phyloP scores from a whole-genome alignment of 2,329 filamentous ascomycete genomes.

The Colletotrichum tropicicola region DNA sequence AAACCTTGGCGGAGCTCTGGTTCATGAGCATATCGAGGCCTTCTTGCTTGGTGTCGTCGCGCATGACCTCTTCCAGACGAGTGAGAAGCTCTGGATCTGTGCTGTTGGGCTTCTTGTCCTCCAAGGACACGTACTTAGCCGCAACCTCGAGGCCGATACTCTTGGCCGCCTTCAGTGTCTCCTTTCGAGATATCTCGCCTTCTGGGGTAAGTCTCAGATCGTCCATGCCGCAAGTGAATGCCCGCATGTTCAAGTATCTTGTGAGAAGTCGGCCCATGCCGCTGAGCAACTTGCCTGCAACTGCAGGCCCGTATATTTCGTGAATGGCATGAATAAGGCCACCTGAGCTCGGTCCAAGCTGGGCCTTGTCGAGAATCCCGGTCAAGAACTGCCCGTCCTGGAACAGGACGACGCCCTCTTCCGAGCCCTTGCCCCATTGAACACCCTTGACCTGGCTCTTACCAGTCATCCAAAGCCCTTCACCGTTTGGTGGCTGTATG shows the following conservation, averaged over 20 bases:
- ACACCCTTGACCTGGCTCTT: slow-evolving; percentile 81
- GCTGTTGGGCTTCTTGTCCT: slow-evolving; percentile 67
- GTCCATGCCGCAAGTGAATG: slow-evolving; percentile 97
- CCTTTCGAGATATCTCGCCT: slow-evolving; percentile 76
- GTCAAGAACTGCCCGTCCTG: slow-evolving; percentile 87
- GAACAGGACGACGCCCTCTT: slow-evolving; percentile 85
- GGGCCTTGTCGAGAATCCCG: slow-evolving; percentile 94
- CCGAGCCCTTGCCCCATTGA: slow-evolving; percentile 79
- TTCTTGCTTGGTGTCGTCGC: slow-evolving; percentile 90
- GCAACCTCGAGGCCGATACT: slow-evolving; percentile 81
- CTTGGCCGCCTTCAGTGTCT: slow-evolving; percentile 74
- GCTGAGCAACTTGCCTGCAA: slow-evolving; percentile 88
- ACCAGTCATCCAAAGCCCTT: slow-evolving; percentile 81
- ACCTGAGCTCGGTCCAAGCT: slow-evolving; percentile 87
- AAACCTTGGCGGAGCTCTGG: slow-evolving; percentile 72
- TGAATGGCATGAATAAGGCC: slow-evolving; percentile 93
- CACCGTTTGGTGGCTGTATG: slow-evolving; percentile 80
- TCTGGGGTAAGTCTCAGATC: slow-evolving; percentile 86
- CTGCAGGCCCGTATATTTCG: slow-evolving; percentile 88
- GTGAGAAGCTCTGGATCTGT: slow-evolving; percentile 77
- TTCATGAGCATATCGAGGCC: slow-evolving; percentile 92
- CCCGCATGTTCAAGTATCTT: slow-evolving; percentile 89
- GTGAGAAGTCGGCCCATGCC: slow-evolving; percentile 90
- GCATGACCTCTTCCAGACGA: slow-evolving; percentile 87
- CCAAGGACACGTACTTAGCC: slow-evolving; percentile 86